A percentile compares a stretch with the other conserved stretches of the same genome.
Evolutionary conservation across 2,329 filamentous ascomycete genomes (phyloP).

Genomic region (Nigrospora oryzae): DNA sequence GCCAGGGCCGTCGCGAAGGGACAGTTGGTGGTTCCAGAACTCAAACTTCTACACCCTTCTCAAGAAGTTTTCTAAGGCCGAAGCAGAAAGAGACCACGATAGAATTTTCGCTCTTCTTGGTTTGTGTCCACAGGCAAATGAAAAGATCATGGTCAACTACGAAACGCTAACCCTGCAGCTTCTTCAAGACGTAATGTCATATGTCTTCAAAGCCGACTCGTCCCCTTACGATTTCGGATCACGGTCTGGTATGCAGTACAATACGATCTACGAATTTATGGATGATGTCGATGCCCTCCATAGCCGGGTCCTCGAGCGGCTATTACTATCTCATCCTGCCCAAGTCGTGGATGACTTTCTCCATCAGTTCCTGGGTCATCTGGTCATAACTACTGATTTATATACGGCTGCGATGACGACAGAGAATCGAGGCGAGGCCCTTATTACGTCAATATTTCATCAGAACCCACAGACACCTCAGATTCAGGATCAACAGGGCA

Average conservation of each 20-base stretch:
- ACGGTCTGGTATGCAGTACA: background rate
- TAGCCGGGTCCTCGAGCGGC: background rate
- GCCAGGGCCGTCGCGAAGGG: background rate
- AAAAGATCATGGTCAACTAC: background rate
- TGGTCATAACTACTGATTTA: background rate
- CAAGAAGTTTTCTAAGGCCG: background rate
- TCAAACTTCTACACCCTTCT: background rate
- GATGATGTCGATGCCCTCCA: background rate
- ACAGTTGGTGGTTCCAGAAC: background rate
- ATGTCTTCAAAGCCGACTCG: background rate
- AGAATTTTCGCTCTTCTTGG: background rate
- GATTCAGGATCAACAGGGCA: too few relatives aligned
- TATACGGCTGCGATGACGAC: background rate
- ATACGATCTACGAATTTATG: background rate
- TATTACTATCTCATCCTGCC: rapidly evolving
- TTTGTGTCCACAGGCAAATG: background rate
- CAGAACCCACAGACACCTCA: too few relatives aligned
- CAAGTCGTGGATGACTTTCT: background rate
- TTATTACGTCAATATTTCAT: too few relatives aligned
- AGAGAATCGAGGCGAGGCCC: too few relatives aligned
- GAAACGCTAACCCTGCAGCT: background rate
- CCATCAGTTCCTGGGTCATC: background rate
- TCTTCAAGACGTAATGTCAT: background rate
- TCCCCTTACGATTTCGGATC: too few relatives aligned
- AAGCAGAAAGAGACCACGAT: background rate